Conservation (phyloP, 345 rosid genomes). For the Luvunga scandens region DNA sequence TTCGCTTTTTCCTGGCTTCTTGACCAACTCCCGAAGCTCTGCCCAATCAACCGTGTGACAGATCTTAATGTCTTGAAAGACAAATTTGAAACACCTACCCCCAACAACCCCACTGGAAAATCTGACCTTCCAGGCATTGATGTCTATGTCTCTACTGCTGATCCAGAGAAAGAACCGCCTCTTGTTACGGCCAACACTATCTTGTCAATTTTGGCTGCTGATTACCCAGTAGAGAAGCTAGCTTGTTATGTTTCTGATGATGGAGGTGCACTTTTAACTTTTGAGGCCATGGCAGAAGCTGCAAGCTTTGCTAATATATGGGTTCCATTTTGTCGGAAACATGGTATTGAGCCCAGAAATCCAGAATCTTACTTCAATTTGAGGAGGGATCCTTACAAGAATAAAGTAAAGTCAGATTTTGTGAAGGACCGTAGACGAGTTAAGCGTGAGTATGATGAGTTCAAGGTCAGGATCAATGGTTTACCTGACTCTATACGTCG, state of each 20-base stretch:
- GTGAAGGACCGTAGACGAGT: conserved; percentile 92
- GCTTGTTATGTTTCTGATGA: conserved; percentile 98
- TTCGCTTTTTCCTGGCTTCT: conserved; percentile 98
- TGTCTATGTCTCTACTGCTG: conserved; percentile 94
- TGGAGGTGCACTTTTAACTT: conserved; percentile 95
- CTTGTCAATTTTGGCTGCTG: conserved; percentile 90
- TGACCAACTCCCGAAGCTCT: conserved; percentile 94
- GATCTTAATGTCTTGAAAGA: conserved; percentile 92
- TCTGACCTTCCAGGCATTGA: conserved; percentile 97
- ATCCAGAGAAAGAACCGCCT: conserved; percentile 99
- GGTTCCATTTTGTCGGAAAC: conserved; percentile 98
- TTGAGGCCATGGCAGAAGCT: conserved; percentile 99
- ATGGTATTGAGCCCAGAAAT: conserved; percentile 86
- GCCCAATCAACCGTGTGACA: conserved; percentile 82
- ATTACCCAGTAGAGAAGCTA: conserved; percentile 94
- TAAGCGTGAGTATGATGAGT: conserved; percentile 97
- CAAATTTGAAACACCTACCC: conserved; percentile 82
- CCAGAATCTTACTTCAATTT: conserved; percentile 92
- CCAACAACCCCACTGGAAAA: conserved; percentile 77
- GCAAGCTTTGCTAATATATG: conserved; percentile 95
- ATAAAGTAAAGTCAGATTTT: conserved; percentile 80
- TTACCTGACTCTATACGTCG: conserved; percentile 94
- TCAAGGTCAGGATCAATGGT: conserved; percentile 89
- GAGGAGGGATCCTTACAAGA: conserved; percentile 96
- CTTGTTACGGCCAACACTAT: conserved; percentile 97